phyloP scores from a whole-genome alignment of 345 rosid species.

The Pugionium cornutum region DNA sequence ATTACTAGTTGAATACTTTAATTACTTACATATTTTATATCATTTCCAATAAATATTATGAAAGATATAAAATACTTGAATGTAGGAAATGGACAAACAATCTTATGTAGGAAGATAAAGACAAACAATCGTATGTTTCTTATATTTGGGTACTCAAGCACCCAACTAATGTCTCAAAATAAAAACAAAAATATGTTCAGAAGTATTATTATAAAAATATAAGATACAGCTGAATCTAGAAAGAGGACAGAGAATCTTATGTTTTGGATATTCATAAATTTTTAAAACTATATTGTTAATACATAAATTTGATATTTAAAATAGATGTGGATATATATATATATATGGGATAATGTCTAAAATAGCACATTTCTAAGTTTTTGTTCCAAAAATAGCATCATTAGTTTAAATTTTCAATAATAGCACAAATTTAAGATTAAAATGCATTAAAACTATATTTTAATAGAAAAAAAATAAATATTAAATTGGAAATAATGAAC shows the following conservation, averaged over 20 bases:
- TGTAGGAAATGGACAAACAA: constrained; percentile 17
- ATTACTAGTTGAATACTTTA: too few species aligned
- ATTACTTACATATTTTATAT: neutral
- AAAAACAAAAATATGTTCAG: constrained; percentile 30
- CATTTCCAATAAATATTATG: constrained; percentile 10
- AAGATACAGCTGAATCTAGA: constrained; percentile 8
- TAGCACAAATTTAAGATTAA: too few species aligned
- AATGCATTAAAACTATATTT: too few species aligned
- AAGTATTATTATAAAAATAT: constrained; percentile 4
- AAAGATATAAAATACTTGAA: constrained; percentile 20
- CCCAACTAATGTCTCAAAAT: constrained; percentile 19
- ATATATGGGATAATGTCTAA: too few species aligned
- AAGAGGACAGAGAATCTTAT: constrained; percentile 23
- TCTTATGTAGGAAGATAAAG: too few species aligned
- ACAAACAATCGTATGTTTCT: constrained; percentile 26
- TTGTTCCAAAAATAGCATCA: too few species aligned
- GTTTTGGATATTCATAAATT: constrained; percentile 17
- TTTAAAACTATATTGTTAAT: neutral
- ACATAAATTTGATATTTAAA: constrained; percentile 1
- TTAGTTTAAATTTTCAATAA: too few species aligned
- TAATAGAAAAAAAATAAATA: too few species aligned
- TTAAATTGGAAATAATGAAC: too few species aligned
- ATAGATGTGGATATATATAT: constrained; percentile 12
- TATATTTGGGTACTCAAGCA: constrained; percentile 24
- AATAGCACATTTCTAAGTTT: too few species aligned